Percentiles rank a stretch among this genome's conserved stretches.
phyloP scores from a whole-genome alignment of 306 rosid species.

The Phaseolus lunatus region DNA sequence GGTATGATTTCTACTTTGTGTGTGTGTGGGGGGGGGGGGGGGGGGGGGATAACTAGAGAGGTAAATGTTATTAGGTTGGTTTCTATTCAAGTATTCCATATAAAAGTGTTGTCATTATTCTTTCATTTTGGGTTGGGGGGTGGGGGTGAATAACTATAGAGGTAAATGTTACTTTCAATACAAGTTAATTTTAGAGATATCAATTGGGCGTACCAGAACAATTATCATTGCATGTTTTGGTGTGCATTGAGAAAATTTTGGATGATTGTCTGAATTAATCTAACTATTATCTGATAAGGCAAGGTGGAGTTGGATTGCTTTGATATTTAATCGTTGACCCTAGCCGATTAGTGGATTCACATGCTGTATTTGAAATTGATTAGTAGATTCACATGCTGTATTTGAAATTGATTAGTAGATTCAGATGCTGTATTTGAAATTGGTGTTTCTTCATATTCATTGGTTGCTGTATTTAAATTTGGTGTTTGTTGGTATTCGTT shows the following conservation, averaged over 20 bases:
- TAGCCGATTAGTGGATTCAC: slow-evolving; percentile 2
- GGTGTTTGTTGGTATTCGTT: neutral
- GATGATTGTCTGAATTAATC: slow-evolving; percentile 23
- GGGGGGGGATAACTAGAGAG: slow-evolving; percentile 24
- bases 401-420: slow-evolving; percentile 32
- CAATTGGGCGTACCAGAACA: too few relatives aligned
- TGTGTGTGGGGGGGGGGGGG: neutral
- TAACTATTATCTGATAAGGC: slow-evolving; percentile 19
- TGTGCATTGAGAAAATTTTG: slow-evolving; percentile 21
- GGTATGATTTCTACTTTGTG: slow-evolving; percentile 60
- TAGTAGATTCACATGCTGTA: slow-evolving; percentile 29
- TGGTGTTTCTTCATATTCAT: too few relatives aligned
- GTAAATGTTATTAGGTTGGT: neutral
- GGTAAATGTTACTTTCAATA: too few relatives aligned
- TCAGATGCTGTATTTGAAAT: slow-evolving; percentile 28
- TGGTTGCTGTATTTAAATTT: too few relatives aligned
- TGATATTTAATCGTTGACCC: slow-evolving; percentile 3
- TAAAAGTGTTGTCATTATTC: slow-evolving; percentile 15
- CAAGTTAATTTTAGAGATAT: too few relatives aligned
- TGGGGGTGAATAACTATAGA: too few relatives aligned
- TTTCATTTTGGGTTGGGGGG: too few relatives aligned
- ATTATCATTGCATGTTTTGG: slow-evolving; percentile 11
- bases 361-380: slow-evolving; percentile 30
- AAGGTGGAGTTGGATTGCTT: slow-evolving; percentile 32
- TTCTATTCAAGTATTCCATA: slow-evolving; percentile 3